Conservation (phyloP, 495 filamentous ascomycete genomes). For the Daldinia decipiens region DNA sequence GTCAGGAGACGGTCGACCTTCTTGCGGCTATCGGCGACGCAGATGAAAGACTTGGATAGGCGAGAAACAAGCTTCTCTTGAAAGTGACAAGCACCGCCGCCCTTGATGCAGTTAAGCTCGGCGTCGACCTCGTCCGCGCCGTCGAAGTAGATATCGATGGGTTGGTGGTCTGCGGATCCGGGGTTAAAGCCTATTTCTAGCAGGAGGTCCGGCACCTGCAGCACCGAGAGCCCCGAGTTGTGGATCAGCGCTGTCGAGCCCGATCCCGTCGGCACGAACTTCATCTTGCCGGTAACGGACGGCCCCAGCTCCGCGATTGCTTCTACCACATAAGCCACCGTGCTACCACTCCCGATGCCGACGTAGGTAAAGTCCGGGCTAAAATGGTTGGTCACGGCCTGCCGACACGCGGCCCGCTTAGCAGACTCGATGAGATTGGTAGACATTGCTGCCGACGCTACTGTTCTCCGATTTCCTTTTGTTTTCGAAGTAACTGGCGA, state of each 20-base stretch:
- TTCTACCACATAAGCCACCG: slow-evolving; percentile 94
- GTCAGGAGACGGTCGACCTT: slow-evolving; percentile 79
- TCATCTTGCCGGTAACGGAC: slow-evolving; percentile 68
- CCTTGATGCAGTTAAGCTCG: slow-evolving; percentile 96
- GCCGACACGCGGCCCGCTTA: slow-evolving; percentile 83
- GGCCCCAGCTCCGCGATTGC: slow-evolving; percentile 80
- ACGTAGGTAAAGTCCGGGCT: slow-evolving; percentile 74
- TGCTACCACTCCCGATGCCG: slow-evolving; percentile 93
- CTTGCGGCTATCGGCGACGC: slow-evolving; percentile 94
- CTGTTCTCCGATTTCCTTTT: slow-evolving; percentile 14
- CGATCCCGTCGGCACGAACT: slow-evolving; percentile 91
- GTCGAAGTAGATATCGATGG: slow-evolving; percentile 88
- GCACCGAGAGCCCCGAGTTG: slow-evolving; percentile 75
- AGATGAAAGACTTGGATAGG: slow-evolving; percentile 86
- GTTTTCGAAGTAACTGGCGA: slow-evolving; percentile 9
- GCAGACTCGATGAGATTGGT: slow-evolving; percentile 73
- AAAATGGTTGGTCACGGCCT: slow-evolving; percentile 89
- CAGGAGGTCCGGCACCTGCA: slow-evolving; percentile 67
- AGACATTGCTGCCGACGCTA: slow-evolving; percentile 33
- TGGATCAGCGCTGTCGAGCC: slow-evolving; percentile 87
- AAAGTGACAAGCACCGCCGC: slow-evolving; percentile 94
- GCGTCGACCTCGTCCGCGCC: slow-evolving; percentile 98
- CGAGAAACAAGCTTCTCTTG: slow-evolving; percentile 97
- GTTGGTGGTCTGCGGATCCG: slow-evolving; percentile 40
- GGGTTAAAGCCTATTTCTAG: slow-evolving; percentile 41